Conservation (phyloP, 345 rosid genomes). For the Lepidium aucheri region DNA sequence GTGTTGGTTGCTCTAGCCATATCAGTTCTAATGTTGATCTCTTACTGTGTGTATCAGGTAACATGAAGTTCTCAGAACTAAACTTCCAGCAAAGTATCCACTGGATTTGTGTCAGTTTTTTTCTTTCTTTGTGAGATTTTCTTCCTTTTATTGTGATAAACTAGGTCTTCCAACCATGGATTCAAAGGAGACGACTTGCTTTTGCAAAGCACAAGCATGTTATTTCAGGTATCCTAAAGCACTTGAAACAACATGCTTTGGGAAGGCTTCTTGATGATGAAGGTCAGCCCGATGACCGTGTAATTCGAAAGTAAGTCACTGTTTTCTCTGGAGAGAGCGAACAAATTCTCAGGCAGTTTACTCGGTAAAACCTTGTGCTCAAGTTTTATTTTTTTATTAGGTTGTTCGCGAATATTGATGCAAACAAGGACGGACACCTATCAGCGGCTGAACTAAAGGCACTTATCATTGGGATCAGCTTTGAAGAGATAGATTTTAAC, state of each 20-base stretch:
- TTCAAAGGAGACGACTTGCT: conserved; percentile 70
- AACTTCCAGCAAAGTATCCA: not conserved
- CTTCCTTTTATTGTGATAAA: conserved; percentile 8
- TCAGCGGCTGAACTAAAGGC: conserved; percentile 58
- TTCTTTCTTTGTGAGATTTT: conserved; percentile 5
- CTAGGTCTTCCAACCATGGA: conserved; percentile 78
- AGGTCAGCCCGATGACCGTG: conserved; percentile 46
- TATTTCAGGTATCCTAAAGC: conserved; percentile 61
- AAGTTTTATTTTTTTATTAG: conserved; percentile 25
- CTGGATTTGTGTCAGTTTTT: not conserved
- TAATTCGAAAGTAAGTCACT: conserved; percentile 42
- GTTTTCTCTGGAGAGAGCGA: not conserved
- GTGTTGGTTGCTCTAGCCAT: conserved; percentile 57
- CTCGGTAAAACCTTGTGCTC: not conserved
- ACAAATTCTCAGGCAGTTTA: not conserved
- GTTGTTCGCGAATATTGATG: conserved; percentile 63
- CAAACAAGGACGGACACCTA: conserved; percentile 36
- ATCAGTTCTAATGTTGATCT: conserved; percentile 47
- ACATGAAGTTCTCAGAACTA: not conserved
- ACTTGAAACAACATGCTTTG: conserved; percentile 49
- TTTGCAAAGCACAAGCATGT: conserved; percentile 68
- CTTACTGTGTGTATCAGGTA: conserved; percentile 95
- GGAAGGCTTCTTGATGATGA: conserved; percentile 60
- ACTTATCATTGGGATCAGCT: conserved; percentile 60
- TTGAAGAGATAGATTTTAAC: conserved; percentile 71